Evolutionary conservation across 1,284 basidiomycete genomes (phyloP), one percentile per base, ranked within the genome.

Genomic region (Rhizoctonia solani): DNA sequence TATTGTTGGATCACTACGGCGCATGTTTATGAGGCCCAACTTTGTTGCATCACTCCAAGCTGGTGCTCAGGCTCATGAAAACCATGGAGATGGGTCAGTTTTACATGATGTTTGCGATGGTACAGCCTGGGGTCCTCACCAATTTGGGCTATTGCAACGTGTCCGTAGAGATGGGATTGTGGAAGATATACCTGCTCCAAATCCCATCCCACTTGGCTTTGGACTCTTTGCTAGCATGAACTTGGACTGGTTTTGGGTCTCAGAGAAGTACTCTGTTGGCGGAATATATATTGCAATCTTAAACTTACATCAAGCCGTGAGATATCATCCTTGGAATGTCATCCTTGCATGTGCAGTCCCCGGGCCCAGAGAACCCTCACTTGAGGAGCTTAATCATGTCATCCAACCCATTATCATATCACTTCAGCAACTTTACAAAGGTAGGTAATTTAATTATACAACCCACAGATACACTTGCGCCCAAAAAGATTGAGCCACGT

Each of bases 331-430:
- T 3, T 41, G 34, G 32, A 55, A 55, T 21, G 32, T 55, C 6
- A 55, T 55, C 32, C 19, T 55, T 9, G 54, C 54, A 11, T 55
- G 54, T 23, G 23, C 34, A 6, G 41, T 41, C 16, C 54, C 34
- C 21, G 54, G 54, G 2, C 54, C 54, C 2, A 23, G 34, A 3
- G 54, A 55, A 34, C 54, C 54, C 2, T 39, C 32, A 3, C 19
- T 55, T 1, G 54, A 55, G 23, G 54, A 55, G 16, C 34, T 55
- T 16, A 55, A 55, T 37, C 34, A 55, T 55, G 54, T 23, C 25
- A 4, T 55, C 3, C 30, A 34, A n/a, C 54, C 54, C 3, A 23
- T 55, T 4, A 37, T 55, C 9, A 37, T 39, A 6, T 6, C 14
- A 14, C 25, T 55, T 41, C 37, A 55, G 19, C 4, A 6, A 3